Base-by-base conservation (phyloP, 805 yeast genomes). In the Candida gorgasii region DNA sequence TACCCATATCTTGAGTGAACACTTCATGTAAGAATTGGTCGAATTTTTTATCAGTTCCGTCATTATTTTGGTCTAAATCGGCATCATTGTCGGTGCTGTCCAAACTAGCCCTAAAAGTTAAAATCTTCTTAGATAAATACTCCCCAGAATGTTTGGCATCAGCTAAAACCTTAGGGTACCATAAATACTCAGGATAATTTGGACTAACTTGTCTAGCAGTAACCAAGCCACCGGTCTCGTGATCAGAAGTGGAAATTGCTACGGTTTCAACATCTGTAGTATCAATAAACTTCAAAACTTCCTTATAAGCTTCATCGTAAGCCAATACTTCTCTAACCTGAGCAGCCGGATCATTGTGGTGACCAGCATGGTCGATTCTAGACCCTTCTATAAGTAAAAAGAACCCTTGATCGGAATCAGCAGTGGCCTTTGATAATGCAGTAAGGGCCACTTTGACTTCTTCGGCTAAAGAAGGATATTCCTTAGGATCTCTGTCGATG, bases 351-450 rank as follows among this genome's bases (percentile, higher is more conserved):
- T 89, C 97, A 57, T 90, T 89, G 52, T 76, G 82, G 65, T 89
- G 97, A 36, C 96, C 96, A 4, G 96, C 96, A 59, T 89, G 97
- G 65, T 89, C 97, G 54, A 90, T 89, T 61, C 97, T 76, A 5
- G 96, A 86, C 9, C 96, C 96, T 69, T 89, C 97, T 42, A 89
- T 79, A 62, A 90, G 61, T 43, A 89, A 61, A 67, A 90, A 89
- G 62, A 90, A 89, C 0, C 97, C 97, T 51, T 85, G 65, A 15
- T 87, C 93, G 2, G 85, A 75, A 51, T 87, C 76, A 48, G 75
- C 65, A 1, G 95, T 77, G 17, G 92, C 89, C 43, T 76, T 68
- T 3, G 75, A 66, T 52, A 89, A 71, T 0, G 89, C 81, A 24
- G 71, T 78, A 52, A 89, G 64, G 0, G 97, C 96, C 7, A 86